These are phyloP conservation scores for Leishmania lainsoni DNA, from an alignment of 208 protist species.

Conservation along the genomic window DNA sequence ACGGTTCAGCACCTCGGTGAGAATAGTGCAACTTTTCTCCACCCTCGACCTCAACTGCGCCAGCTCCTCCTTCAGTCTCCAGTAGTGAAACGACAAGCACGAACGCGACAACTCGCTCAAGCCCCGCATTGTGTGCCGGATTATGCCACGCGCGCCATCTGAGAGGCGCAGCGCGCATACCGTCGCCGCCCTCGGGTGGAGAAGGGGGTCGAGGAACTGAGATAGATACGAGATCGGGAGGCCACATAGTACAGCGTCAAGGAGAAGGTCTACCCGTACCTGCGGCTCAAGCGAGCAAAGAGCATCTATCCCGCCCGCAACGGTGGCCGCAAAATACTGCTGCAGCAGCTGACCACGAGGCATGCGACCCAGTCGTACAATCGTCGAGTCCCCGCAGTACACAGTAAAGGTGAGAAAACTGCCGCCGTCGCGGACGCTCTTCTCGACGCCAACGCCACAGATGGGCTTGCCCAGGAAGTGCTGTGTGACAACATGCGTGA, in stretches of 20 bases:
- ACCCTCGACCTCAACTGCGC: constrained; percentile 22
- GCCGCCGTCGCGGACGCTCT: constrained; percentile 26
- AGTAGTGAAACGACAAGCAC: constrained; percentile 44
- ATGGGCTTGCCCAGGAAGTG: constrained; percentile 38
- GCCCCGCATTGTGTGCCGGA: constrained; percentile 32
- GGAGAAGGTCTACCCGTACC: constrained; percentile 32
- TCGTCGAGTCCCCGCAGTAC: constrained; percentile 48
- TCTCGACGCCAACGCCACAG: constrained; percentile 43
- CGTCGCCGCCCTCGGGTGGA: constrained; percentile 27
- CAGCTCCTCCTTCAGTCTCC: constrained; percentile 44
- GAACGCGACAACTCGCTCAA: constrained; percentile 35
- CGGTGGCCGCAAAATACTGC: constrained; percentile 34
- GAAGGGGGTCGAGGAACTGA: constrained; percentile 27
- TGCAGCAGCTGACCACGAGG: constrained; percentile 40
- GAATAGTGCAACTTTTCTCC: constrained; percentile 18
- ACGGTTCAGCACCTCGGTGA: constrained; percentile 38
- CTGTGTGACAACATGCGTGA: constrained; percentile 45
- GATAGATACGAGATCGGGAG: constrained; percentile 28
- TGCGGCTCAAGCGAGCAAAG: constrained; percentile 30
- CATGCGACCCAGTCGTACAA: constrained; percentile 43
- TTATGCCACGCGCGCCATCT: constrained; percentile 36
- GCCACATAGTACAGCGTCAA: constrained; percentile 38
- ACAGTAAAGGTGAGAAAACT: constrained; percentile 45
- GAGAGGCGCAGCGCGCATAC: constrained; percentile 29
- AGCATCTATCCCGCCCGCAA: constrained; percentile 19